Evolutionary conservation across 306 rosid species (phyloP).

Genomic region (Sophora flavescens): DNA sequence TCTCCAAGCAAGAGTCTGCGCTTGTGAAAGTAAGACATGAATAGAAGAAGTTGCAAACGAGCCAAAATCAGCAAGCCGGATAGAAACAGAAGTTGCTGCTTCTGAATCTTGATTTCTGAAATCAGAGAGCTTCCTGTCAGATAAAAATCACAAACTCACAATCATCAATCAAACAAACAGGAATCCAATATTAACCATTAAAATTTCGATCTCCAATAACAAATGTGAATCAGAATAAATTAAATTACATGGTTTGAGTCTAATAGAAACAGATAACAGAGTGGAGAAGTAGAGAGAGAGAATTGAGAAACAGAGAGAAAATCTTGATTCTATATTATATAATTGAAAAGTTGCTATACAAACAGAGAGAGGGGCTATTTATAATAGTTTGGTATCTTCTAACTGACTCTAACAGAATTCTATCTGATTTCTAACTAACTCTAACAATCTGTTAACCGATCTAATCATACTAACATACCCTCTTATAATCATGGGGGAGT

Average conservation of each 20-base stretch:
- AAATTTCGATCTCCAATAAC: constrained; percentile 28
- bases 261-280: no score
- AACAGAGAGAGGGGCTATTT: no score
- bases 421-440: no score
- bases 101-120: constrained; percentile 58
- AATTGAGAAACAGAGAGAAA: no score
- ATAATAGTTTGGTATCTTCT: no score
- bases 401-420: no score
- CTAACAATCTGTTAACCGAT: no score
- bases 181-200: constrained; percentile 21
- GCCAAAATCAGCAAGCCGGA: constrained; percentile 72
- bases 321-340: no score
- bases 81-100: constrained; percentile 59
- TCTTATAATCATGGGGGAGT: no score
- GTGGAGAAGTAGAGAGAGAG: no score
- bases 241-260: constrained; percentile 34
- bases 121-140: constrained; percentile 65
- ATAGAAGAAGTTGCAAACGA: constrained; percentile 70
- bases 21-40: constrained; percentile 56
- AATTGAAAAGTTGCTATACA: no score
- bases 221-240: constrained; percentile 28
- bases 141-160: constrained; percentile 42
- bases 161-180: constrained; percentile 32
- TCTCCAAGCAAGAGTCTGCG: constrained; percentile 74
- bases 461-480: no score